A percentile compares a stretch with the other conserved stretches of the same genome.
Conservation (phyloP, 2,329 filamentous ascomycete species). For the Metarhizium sp. region DNA sequence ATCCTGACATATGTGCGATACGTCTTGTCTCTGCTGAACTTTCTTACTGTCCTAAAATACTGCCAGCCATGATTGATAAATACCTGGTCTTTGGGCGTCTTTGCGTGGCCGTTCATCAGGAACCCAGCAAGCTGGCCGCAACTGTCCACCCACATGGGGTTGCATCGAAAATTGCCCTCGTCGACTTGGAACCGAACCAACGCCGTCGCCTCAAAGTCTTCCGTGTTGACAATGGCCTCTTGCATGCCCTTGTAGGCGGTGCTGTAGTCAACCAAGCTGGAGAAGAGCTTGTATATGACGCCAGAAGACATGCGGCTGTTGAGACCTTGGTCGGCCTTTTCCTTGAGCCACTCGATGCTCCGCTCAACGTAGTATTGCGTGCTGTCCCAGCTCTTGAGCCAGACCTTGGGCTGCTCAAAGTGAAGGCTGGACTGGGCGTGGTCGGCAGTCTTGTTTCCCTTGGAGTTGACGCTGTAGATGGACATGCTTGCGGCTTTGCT, state of each 20-base stretch:
- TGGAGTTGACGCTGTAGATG: neutral
- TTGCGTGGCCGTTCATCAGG: neutral
- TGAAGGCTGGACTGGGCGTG: neutral
- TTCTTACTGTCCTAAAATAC: neutral
- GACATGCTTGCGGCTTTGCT: neutral
- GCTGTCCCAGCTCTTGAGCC: neutral
- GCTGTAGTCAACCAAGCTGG: conserved; percentile 12
- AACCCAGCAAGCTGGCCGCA: neutral
- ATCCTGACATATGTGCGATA: neutral
- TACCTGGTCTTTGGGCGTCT: neutral
- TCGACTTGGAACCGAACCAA: neutral
- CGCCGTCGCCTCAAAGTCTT: conserved; percentile 8
- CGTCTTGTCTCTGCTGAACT: neutral
- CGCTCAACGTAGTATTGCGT: conserved; percentile 7
- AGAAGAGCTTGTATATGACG: neutral
- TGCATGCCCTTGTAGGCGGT: conserved; percentile 14
- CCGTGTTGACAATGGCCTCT: conserved; percentile 1
- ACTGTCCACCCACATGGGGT: neutral
- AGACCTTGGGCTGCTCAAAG: neutral
- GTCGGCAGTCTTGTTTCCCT: neutral
- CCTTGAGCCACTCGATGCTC: conserved; percentile 34
- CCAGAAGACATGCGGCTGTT: neutral
- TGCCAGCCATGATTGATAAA: neutral
- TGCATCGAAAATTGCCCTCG: neutral
- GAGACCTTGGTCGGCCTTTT: neutral